Conservation (phyloP, 495 filamentous ascomycete species). For the Neurospora sp. region DNA sequence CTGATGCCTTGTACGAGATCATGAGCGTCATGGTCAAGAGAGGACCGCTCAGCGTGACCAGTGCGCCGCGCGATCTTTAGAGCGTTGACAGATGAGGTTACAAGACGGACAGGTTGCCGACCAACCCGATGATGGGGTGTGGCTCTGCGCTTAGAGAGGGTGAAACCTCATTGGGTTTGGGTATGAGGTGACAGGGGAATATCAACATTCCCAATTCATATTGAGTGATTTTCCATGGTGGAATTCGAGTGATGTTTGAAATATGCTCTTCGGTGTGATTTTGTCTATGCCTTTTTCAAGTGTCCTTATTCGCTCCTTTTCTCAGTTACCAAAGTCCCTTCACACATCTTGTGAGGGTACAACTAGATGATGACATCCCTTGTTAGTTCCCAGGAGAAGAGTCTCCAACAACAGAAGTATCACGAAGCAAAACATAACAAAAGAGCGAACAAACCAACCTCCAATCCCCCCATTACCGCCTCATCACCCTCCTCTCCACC, state of each 20-base stretch:
- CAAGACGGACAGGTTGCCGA: neutral
- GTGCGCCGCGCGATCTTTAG: neutral
- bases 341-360: neutral
- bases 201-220: neutral
- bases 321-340: neutral
- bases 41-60: conserved; percentile 26
- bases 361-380: neutral
- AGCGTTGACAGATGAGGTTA: neutral
- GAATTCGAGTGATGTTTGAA: neutral
- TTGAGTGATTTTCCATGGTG: neutral
- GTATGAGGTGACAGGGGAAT: neutral
- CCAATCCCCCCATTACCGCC: neutral
- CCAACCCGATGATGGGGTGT: fast-evolving
- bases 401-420: neutral
- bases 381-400: neutral
- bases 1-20: conserved; percentile 75
- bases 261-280: neutral
- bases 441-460: neutral
- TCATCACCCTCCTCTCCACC: conserved; percentile 9
- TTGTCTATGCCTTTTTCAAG: neutral
- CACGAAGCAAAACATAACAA: neutral
- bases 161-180: neutral
- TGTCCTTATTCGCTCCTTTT: neutral
- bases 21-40: conserved; percentile 76
- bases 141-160: neutral